A percentile compares a stretch with the other conserved stretches of the same genome.
These are phyloP conservation scores for Nicotiana knightiana DNA, from an alignment of 257 asterid genomes.

Conservation along the genomic window DNA sequence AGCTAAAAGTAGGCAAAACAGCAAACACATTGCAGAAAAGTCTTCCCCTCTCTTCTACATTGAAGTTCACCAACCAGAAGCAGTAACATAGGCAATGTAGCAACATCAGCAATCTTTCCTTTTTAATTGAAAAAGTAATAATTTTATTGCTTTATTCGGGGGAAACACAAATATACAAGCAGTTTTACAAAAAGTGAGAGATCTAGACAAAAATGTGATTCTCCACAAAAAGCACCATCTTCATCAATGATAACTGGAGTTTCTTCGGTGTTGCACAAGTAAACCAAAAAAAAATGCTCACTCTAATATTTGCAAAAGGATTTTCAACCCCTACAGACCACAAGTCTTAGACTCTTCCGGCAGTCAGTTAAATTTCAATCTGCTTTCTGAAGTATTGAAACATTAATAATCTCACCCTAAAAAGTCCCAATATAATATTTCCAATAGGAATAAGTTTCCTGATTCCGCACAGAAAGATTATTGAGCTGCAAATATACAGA, in stretches of 20 bases:
- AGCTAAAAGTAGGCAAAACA: not conserved
- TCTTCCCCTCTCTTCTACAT: not conserved
- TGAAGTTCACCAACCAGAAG: conserved; percentile 6
- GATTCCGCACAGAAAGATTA: not conserved
- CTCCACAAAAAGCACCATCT: not conserved
- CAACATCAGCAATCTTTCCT: not conserved
- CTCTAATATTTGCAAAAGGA: not conserved
- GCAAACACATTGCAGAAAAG: not conserved
- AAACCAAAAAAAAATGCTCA: not conserved
- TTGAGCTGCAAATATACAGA: not conserved
- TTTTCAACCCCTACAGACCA: not conserved
- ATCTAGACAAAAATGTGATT: not conserved
- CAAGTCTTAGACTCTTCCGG: not conserved
- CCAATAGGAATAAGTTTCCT: not conserved
- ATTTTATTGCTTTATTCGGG: not conserved
- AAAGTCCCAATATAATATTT: not conserved
- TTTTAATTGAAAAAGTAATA: not conserved
- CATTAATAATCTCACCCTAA: not conserved
- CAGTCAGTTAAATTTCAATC: not conserved
- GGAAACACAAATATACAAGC: not conserved
- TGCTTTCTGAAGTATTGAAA: not conserved
- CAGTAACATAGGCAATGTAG: not conserved
- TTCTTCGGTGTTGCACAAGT: not conserved
- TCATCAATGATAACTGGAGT: not conserved
- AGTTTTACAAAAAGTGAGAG: not conserved